Conservation (phyloP, 2,329 filamentous ascomycete species). For the Aureobasidium vineae region DNA sequence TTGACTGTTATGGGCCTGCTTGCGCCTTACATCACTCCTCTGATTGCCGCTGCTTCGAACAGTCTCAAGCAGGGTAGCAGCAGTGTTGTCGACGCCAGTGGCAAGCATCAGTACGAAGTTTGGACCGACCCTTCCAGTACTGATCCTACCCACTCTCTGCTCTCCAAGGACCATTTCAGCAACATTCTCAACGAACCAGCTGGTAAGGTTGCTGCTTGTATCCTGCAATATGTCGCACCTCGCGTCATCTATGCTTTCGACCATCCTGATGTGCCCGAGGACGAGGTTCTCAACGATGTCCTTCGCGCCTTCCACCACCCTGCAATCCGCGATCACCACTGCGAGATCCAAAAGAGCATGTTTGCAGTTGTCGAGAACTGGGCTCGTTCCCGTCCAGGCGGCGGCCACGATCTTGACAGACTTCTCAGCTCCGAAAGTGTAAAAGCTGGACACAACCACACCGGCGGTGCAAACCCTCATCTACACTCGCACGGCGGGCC, state of each 20-base stretch:
- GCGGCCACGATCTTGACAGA: conserved; percentile 65
- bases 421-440: conserved; percentile 83
- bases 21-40: conserved; percentile 85
- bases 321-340: conserved; percentile 68
- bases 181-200: conserved; percentile 53
- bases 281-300: conserved; percentile 80
- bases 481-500: conserved; percentile 20
- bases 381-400: conserved; percentile 68
- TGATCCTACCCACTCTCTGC: conserved; percentile 53
- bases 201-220: conserved; percentile 50
- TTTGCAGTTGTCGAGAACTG: conserved; percentile 80
- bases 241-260: conserved; percentile 93
- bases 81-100: conserved; percentile 57
- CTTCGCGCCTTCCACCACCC: conserved; percentile 88
- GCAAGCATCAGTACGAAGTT: conserved; percentile 52
- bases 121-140: conserved; percentile 50
- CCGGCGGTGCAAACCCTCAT: conserved; percentile 25
- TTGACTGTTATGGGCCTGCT: conserved; percentile 88
- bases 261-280: conserved; percentile 74
- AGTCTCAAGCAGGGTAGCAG: conserved; percentile 83
- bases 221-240: conserved; percentile 83
- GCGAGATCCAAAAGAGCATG: conserved; percentile 86
- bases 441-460: conserved; percentile 76
- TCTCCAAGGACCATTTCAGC: conserved; percentile 54
- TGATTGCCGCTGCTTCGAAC: conserved; percentile 84